Percentiles rank a stretch among this genome's conserved stretches.
phyloP scores from a whole-genome alignment of 2,329 filamentous ascomycete genomes.

The Sporothrix euskadiensis region DNA sequence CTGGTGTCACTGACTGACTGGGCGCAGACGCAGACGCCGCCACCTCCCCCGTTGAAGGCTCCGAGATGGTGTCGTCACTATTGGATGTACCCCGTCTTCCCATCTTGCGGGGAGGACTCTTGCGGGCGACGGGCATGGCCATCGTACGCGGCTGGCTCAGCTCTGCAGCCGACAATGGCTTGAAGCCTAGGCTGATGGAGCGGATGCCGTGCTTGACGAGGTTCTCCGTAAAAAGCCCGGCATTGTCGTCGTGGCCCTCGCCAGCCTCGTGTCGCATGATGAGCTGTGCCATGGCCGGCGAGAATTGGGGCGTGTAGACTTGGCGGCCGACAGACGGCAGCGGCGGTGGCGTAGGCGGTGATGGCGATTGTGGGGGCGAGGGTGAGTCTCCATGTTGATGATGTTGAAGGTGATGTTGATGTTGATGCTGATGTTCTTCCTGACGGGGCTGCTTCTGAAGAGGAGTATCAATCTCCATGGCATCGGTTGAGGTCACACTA shows the following conservation, averaged over 20 bases:
- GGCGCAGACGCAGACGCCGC: too few species aligned
- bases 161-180: neutral
- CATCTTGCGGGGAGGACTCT: neutral
- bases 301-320: conserved; percentile 6
- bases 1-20: too few species aligned
- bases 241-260: neutral
- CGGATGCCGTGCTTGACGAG: neutral
- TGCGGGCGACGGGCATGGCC: neutral
- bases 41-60: neutral
- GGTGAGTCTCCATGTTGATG: neutral
- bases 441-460: neutral
- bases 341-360: neutral
- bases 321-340: neutral
- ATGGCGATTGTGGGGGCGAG: neutral
- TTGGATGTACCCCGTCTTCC: neutral
- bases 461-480: neutral
- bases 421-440: neutral
- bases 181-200: neutral
- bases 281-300: neutral
- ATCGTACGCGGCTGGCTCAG: neutral
- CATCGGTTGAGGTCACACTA: neutral
- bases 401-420: too few species aligned
- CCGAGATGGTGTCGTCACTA: neutral
- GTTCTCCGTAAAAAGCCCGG: neutral
- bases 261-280: neutral